Conservation (phyloP, 805 yeast species). For the Candida succiphila region DNA sequence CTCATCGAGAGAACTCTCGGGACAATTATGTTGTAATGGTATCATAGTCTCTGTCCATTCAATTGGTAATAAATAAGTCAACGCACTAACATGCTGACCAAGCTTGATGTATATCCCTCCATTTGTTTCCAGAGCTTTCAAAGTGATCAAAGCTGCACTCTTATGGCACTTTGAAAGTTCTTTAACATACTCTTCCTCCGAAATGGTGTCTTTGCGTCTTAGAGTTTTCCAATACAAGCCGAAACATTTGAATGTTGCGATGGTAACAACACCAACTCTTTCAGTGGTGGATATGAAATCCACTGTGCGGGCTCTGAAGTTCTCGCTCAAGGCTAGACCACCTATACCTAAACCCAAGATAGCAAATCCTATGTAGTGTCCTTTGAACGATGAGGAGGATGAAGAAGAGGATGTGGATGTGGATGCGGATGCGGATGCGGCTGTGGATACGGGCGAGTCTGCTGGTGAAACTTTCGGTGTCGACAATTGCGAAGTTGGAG, state of each 20-base stretch:
- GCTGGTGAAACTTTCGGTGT: no score
- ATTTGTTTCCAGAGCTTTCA: slow-evolving; percentile 68
- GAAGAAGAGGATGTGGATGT: no score
- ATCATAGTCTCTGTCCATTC: slow-evolving; percentile 97
- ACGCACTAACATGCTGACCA: slow-evolving; percentile 90
- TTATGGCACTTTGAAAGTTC: slow-evolving; percentile 63
- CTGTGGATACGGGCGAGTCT: no score
- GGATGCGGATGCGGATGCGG: no score
- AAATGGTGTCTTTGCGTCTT: slow-evolving; percentile 25
- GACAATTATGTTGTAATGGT: slow-evolving; percentile 87
- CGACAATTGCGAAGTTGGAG: no score
- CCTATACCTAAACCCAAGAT: slow-evolving; percentile 4
- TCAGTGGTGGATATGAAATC: slow-evolving; percentile 29
- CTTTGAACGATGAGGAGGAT: slow-evolving; percentile 1
- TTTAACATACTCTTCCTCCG: slow-evolving; percentile 32
- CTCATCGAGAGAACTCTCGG: slow-evolving; percentile 63
- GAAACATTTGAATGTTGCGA: slow-evolving; percentile 69
- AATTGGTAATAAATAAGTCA: slow-evolving; percentile 80
- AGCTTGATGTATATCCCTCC: slow-evolving; percentile 92
- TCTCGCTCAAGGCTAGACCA: slow-evolving; percentile 21
- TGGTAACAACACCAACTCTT: slow-evolving; percentile 52
- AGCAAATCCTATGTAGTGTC: slow-evolving; percentile 14
- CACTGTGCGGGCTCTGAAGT: slow-evolving; percentile 21
- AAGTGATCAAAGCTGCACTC: slow-evolving; percentile 69
- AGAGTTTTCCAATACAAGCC: slow-evolving; percentile 54